Percentiles rank a stretch among this genome's conserved stretches.
Evolutionary conservation across 2,329 filamentous ascomycete species (phyloP).

Genomic region (Botrytis sinoallii): DNA sequence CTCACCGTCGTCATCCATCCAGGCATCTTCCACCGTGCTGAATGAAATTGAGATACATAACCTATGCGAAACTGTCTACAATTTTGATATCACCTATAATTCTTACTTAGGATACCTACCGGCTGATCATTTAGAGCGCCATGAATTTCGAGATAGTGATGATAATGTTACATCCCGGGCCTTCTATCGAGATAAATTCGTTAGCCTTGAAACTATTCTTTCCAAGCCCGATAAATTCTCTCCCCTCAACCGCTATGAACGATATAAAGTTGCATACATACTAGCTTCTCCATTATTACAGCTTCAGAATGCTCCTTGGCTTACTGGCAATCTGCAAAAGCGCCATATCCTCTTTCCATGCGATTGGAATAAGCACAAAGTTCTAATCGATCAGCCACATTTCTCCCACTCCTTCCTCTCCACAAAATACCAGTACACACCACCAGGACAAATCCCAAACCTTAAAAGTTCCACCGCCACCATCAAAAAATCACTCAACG

Average conservation of each 20-base stretch:
- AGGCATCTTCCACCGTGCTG: too few relatives aligned
- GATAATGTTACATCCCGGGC: too few relatives aligned
- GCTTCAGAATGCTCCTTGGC: conserved; percentile 31
- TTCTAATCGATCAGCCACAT: conserved; percentile 28
- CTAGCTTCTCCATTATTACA: conserved; percentile 31
- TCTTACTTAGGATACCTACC: too few relatives aligned
- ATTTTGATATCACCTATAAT: too few relatives aligned
- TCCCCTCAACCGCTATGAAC: conserved; percentile 25
- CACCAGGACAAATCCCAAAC: background rate
- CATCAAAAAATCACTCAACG: conserved; percentile 22
- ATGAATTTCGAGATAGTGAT: too few relatives aligned
- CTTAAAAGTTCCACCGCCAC: conserved; percentile 4
- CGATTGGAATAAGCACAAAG: conserved; percentile 17
- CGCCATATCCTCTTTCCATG: conserved; percentile 29
- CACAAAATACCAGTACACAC: background rate
- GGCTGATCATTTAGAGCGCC: too few relatives aligned
- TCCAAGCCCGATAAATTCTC: background rate
- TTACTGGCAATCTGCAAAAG: conserved; percentile 27
- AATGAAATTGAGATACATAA: too few relatives aligned
- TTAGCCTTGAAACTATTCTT: conserved; percentile 28
- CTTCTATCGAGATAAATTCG: background rate
- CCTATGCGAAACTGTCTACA: too few relatives aligned
- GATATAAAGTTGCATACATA: conserved; percentile 29
- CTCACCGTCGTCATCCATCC: too few relatives aligned
- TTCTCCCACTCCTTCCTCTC: conserved; percentile 23